Evolutionary conservation across 2,329 filamentous ascomycete species (phyloP).

Genomic region (Triangularia setosa): DNA sequence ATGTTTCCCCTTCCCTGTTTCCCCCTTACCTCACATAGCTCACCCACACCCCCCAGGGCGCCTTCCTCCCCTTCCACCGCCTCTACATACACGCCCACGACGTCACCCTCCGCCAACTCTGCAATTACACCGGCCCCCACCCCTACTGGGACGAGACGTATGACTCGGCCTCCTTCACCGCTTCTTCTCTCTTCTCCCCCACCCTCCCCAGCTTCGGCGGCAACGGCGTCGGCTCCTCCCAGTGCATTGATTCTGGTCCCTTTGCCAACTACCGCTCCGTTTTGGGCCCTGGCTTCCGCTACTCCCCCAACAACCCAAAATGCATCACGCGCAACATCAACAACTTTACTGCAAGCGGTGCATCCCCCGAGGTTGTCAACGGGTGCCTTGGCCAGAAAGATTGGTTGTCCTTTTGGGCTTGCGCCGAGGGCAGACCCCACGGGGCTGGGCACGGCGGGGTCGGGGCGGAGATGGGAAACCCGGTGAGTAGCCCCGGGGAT

Average conservation of each 20-base stretch:
- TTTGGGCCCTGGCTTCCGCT: constrained; percentile 20
- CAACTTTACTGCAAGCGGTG: constrained; percentile 1
- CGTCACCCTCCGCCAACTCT: constrained; percentile 26
- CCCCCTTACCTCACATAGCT: background rate
- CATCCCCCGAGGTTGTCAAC: constrained; percentile 8
- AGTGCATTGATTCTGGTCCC: constrained; percentile 18
- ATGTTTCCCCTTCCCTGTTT: background rate
- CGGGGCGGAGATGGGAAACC: constrained; percentile 22
- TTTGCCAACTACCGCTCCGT: constrained; percentile 23
- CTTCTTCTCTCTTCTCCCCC: background rate
- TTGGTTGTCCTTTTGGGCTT: constrained; percentile 24
- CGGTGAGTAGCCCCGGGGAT: constrained; percentile 20
- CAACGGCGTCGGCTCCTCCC: background rate
- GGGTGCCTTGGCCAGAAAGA: background rate
- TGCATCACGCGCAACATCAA: constrained; percentile 22
- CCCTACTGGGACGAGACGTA: constrained; percentile 20
- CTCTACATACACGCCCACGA: constrained; percentile 31
- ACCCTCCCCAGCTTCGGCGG: constrained; percentile 22
- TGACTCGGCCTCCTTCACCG: constrained; percentile 17
- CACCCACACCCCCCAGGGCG: constrained; percentile 17
- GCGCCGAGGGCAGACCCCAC: constrained; percentile 30
- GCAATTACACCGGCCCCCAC: constrained; percentile 30
- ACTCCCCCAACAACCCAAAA: constrained; percentile 10
- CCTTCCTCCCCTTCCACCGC: constrained; percentile 32
- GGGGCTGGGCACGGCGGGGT: constrained; percentile 27